Base-by-base conservation (phyloP, 257 asterid species). In the Jaltomata sinuosa region DNA sequence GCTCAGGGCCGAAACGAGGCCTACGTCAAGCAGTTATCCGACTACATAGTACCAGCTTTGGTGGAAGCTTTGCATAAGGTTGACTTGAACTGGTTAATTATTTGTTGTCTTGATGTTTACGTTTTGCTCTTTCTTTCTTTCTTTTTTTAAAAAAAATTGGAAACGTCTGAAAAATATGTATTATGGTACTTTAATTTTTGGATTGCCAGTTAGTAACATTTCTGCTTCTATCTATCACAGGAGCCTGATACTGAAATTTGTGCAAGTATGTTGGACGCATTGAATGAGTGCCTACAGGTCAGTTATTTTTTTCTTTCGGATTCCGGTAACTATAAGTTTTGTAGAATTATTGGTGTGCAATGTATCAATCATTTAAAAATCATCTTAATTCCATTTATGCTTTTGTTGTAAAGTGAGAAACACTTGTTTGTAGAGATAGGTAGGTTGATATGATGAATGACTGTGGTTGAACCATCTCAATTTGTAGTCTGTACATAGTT, bases 241-340 rank as follows among this genome's bases (percentile, higher is more conserved):
- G 99, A 93, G 82, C 99, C 99, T 53, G 99, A 96, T 89, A 93
- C 98, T 14, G 99, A 96, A 88, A 96, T 96, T 81, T 91, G 94
- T 87, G 97, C 94, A 79, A 91, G 79, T 82, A 96, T 94, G 98
- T 84, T 96, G 94, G 99, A 94, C 47, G 92, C 98, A 15, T 83
- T 96, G 80, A 96, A 92, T 88, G 99, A 96, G 85, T 96, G 99
- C 87, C 82, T 96, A 31, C 97, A 96, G 97, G 99, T 93, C 84
- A 68, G 93, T 86, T 74, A 74, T 27, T 74, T 74, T 40, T 45
- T 79, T 32, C 50, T 22, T 83, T 72, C 19, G 45, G 65, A 27
- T 50, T 34, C 34, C n/a, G 12, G 31, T 72, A 83, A 42, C 53
- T 38, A 22, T 38, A 71, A 71, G 11, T 38, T 71, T 6, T 38